Conservation (phyloP, 306 rosid genomes). For the Lupinus albus region DNA sequence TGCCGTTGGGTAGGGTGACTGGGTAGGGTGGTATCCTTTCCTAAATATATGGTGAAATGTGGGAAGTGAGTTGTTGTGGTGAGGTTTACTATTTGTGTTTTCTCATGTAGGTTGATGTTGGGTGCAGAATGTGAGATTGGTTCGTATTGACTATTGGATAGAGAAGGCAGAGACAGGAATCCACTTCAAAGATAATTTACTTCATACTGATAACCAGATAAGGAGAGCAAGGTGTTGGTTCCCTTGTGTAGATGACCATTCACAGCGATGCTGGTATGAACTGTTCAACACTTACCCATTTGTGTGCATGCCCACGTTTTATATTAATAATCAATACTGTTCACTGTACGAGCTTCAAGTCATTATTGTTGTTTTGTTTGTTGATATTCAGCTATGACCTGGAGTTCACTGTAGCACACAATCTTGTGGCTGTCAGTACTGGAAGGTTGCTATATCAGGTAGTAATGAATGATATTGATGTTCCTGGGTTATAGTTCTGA, state of each 20-base stretch:
- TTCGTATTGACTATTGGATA: slow-evolving; percentile 88
- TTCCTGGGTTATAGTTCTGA: slow-evolving; percentile 28
- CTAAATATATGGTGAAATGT: slow-evolving; percentile 6
- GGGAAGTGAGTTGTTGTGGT: slow-evolving; percentile 53
- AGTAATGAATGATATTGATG: slow-evolving; percentile 36
- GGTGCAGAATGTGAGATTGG: slow-evolving; percentile 87
- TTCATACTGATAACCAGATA: slow-evolving; percentile 85
- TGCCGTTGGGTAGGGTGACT: background rate
- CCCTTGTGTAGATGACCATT: slow-evolving; percentile 88
- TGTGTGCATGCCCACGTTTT: slow-evolving; percentile 19
- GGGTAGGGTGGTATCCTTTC: slow-evolving; percentile 7
- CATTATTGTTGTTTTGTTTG: slow-evolving; percentile 22
- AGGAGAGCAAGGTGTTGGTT: slow-evolving; percentile 96
- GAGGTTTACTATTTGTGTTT: slow-evolving; percentile 57
- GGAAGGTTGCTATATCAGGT: slow-evolving; percentile 95
- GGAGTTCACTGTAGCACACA: slow-evolving; percentile 90
- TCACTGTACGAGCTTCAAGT: slow-evolving; percentile 24
- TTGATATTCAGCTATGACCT: slow-evolving; percentile 77
- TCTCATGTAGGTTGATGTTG: slow-evolving; percentile 79
- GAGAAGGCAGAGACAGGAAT: slow-evolving; percentile 85
- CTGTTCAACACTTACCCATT: slow-evolving; percentile 15
- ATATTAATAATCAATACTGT: background rate
- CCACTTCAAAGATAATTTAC: slow-evolving; percentile 61
- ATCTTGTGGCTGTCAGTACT: slow-evolving; percentile 86
- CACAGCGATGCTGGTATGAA: slow-evolving; percentile 86